Conservation (phyloP, 306 rosid species). For the Malus sieversii region DNA sequence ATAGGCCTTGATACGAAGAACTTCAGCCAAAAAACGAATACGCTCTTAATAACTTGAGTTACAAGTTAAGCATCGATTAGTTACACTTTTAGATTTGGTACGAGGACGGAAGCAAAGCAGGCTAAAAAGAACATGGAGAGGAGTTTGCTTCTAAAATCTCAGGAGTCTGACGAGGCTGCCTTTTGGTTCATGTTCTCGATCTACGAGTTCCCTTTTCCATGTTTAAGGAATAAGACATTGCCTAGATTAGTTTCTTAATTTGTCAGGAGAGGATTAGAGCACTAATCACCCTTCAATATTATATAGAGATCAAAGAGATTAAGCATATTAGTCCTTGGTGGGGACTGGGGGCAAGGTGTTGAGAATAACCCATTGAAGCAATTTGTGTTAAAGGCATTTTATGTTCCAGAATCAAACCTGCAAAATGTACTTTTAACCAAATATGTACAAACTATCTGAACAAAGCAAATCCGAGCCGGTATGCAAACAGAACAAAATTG, state of each 20-base stretch:
- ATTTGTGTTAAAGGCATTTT: background rate
- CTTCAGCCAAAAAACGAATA: background rate
- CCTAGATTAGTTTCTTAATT: background rate
- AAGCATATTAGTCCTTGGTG: background rate
- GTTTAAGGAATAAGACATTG: background rate
- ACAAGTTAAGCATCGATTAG: background rate
- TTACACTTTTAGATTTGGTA: background rate
- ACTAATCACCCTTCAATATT: background rate
- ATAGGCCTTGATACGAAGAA: too few species aligned
- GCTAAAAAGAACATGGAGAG: background rate
- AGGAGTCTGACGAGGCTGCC: background rate
- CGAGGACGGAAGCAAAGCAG: background rate
- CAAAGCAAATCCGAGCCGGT: background rate
- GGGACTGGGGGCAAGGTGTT: background rate
- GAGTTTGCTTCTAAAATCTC: background rate
- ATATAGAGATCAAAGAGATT: background rate
- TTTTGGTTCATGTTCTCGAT: background rate
- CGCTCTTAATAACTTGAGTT: background rate
- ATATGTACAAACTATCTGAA: background rate
- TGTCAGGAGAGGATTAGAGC: background rate
- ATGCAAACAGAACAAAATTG: background rate
- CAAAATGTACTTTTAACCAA: constrained; percentile 9
- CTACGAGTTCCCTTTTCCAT: background rate
- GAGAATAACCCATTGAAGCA: background rate
- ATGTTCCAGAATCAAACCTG: background rate